Evolutionary conservation across 495 filamentous ascomycete genomes (phyloP).

Genomic region (Amniculicola lignicola): DNA sequence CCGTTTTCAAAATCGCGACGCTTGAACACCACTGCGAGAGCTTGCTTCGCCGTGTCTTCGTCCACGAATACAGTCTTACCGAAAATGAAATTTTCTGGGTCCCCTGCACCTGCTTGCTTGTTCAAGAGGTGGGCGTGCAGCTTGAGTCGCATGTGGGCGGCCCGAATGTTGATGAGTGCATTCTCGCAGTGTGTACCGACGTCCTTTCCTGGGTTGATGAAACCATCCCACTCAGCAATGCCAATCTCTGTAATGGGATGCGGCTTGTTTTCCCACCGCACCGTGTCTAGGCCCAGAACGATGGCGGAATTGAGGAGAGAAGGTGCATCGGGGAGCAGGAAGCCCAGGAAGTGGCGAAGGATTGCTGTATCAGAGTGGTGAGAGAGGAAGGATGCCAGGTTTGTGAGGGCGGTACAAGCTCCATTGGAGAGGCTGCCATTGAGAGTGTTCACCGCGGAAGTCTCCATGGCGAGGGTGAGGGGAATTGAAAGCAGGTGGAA

Average conservation of each 20-base stretch:
- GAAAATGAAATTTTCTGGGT: slow-evolving; percentile 16
- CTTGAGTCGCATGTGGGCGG: slow-evolving; percentile 5
- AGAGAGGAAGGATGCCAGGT: no score
- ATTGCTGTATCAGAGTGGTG: no score
- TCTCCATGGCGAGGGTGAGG: no score
- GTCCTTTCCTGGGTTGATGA: neutral
- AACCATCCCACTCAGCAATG: neutral
- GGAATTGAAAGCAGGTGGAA: no score
- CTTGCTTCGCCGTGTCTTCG: neutral
- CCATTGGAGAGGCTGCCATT: no score
- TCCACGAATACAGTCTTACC: slow-evolving; percentile 1
- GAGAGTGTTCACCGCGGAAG: no score
- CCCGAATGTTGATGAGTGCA: neutral
- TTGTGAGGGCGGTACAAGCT: no score
- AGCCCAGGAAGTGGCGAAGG: no score
- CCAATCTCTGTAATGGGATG: slow-evolving; percentile 11
- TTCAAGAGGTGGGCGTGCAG: slow-evolving; percentile 13
- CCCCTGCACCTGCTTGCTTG: neutral
- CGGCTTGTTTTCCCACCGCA: slow-evolving; percentile 15
- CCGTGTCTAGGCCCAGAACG: neutral
- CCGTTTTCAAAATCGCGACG: no score
- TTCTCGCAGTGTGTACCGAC: neutral
- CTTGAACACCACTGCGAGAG: neutral
- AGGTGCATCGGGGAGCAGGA: no score
- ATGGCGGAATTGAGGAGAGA: neutral